A percentile compares a stretch with the other conserved stretches of the same genome.
Evolutionary conservation across 805 yeast genomes (phyloP).

Genomic region (Saturnispora bothae): DNA sequence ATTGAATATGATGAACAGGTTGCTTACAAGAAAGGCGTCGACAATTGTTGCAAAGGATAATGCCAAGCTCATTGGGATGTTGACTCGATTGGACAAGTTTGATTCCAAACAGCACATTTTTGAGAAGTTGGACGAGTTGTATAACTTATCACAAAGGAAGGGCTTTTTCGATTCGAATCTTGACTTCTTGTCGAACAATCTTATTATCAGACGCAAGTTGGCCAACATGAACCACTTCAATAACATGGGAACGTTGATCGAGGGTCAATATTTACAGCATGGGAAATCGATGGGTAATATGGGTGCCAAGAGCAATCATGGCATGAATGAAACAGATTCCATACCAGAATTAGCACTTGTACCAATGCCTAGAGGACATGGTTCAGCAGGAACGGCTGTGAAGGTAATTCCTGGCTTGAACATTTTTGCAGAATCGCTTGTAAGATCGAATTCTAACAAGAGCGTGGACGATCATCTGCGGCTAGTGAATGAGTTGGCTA

Average conservation of each 20-base stretch:
- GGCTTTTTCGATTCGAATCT: slow-evolving; percentile 24
- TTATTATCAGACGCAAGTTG: slow-evolving; percentile 16
- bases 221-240: slow-evolving; percentile 23
- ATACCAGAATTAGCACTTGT: slow-evolving; percentile 1
- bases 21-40: too few species aligned
- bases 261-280: slow-evolving; percentile 10
- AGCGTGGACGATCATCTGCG: slow-evolving; percentile 22
- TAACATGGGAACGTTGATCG: slow-evolving; percentile 20
- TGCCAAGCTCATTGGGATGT: slow-evolving; percentile 20
- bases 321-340: background rate
- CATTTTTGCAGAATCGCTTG: slow-evolving; percentile 6
- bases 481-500: slow-evolving; percentile 22
- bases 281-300: background rate
- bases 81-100: slow-evolving; percentile 23
- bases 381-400: slow-evolving; percentile 1
- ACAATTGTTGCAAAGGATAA: slow-evolving; percentile 21
- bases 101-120: slow-evolving; percentile 20
- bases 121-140: slow-evolving; percentile 23
- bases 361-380: slow-evolving; percentile 7
- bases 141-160: slow-evolving; percentile 23
- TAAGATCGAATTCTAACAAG: slow-evolving; percentile 11
- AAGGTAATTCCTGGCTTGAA: slow-evolving; percentile 14
- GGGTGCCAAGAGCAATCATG: background rate
- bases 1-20: too few species aligned
- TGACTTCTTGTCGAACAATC: slow-evolving; percentile 22